Conservation (phyloP, 768 basidiomycete species). For the Candolleomyces aberdarensis region DNA sequence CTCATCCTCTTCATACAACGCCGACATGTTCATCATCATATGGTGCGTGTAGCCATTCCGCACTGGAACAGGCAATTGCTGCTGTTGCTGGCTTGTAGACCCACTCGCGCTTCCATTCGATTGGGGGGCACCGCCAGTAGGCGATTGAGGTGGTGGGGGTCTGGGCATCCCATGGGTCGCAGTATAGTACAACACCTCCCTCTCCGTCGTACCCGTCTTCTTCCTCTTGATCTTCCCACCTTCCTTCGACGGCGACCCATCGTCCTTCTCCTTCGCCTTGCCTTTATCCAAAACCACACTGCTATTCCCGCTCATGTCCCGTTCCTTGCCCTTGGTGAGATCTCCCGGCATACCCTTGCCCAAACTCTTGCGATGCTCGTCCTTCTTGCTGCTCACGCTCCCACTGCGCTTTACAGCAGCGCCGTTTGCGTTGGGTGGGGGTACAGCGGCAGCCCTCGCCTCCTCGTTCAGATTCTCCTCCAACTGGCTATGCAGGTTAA, state of each 20-base stretch:
- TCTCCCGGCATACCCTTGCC: not conserved
- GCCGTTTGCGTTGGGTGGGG: not conserved
- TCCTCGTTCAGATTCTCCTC: not conserved
- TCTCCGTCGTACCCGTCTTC: constrained; percentile 9
- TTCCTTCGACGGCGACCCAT: not conserved
- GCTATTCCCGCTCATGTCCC: not conserved
- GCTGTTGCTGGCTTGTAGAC: not conserved
- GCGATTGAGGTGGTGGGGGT: constrained; percentile 2
- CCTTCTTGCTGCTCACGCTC: constrained; percentile 4
- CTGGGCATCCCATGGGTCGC: constrained; percentile 9
- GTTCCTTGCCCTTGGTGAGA: not conserved
- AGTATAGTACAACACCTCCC: constrained; percentile 11
- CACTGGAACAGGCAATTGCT: too few species aligned
- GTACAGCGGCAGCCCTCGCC: not conserved
- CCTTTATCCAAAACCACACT: constrained; percentile 15
- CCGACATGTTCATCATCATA: not conserved
- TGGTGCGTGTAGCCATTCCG: not conserved
- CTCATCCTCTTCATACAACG: not conserved
- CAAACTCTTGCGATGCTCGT: not conserved
- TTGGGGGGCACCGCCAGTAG: not conserved
- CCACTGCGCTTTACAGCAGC: constrained; percentile 1
- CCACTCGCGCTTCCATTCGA: constrained; percentile 4
- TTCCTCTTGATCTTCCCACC: constrained; percentile 3
- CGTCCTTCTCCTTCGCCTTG: constrained; percentile 16
- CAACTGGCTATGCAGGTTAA: not conserved